Evolutionary conservation across 1,284 basidiomycete species (phyloP), one percentile per base, ranked within the genome.

Genomic region (Ceratobasidium sp.): DNA sequence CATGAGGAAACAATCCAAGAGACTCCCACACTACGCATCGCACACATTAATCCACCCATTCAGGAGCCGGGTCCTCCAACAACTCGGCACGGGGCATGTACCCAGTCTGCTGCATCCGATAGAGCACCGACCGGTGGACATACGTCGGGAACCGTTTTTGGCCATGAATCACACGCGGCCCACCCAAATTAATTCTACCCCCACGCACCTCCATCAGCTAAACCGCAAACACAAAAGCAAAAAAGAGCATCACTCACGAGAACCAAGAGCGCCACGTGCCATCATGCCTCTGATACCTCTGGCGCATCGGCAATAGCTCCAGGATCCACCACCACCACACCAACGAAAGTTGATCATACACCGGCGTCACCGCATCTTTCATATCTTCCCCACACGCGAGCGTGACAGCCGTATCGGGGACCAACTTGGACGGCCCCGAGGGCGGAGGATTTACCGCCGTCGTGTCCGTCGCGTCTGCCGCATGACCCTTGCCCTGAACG

Each of bases 1-100:
- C n/a, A n/a, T n/a, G n/a, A n/a, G 9, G 34, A 37, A 37, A 37
- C 5, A 37, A 37, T 37, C 34, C 34, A 37, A 37, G 34, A 37
- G n/a, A 37, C 34, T 37, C 34, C 34, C 34, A 37, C 34, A 37
- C n/a, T n/a, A n/a, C n/a, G n/a, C n/a, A n/a, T n/a, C 6, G 9
- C 34, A 9, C 34, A 6, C 1, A 59, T 31, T 51, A 72, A 27
- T 72, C 69, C 4, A 72, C 58, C 69, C 69, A 72, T 1, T 62
- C 58, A 19, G 58, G 69, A 6, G 31, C 49, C 8, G 69, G 69
- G 1, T 59, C 53, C 27, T 46, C 66, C 11, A 65, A 61, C 19
- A 72, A 54, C 43, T 74, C 74, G 1, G 76, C 76, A 19, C 71
- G 74, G 37, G 76, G 76, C 48, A 61, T 64, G 49, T 76, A 76